Conservation (phyloP, 176 grass and related monocot genomes). For the Microstegium vimineum region DNA sequence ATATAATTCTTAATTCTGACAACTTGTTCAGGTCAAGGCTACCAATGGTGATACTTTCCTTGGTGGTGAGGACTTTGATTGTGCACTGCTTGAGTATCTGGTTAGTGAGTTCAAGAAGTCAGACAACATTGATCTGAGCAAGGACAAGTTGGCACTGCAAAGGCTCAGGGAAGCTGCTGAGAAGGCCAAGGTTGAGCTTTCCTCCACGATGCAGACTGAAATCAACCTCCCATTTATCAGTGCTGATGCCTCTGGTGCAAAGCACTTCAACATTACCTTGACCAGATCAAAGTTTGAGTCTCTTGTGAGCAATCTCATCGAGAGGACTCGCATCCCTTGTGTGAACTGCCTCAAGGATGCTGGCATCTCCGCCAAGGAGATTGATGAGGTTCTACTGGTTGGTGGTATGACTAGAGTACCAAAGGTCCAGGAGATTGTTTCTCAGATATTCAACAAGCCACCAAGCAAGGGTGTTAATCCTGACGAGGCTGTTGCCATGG, state of each 20-base stretch:
- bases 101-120: conserved; percentile 88
- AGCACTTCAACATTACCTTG: conserved; percentile 96
- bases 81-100: conserved; percentile 79
- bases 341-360: conserved; percentile 91
- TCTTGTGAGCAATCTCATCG: conserved; percentile 69
- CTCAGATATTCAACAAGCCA: conserved; percentile 80
- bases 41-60: conserved; percentile 99
- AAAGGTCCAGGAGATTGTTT: conserved; percentile 86
- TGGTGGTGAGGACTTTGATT: conserved; percentile 97
- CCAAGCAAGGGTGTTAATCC: conserved; percentile 99
- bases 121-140: conserved; percentile 82
- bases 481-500: conserved; percentile 97
- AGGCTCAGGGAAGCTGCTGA: conserved; percentile 99
- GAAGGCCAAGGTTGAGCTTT: conserved; percentile 95
- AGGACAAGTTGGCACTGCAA: conserved; percentile 81
- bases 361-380: conserved; percentile 77
- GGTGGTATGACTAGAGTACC: conserved; percentile 99
- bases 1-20: conserved; percentile 6
- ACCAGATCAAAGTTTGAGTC: conserved; percentile 92
- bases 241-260: conserved; percentile 83
- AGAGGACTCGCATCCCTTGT: conserved; percentile 82
- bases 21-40: conserved; percentile 74
- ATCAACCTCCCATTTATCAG: conserved; percentile 97
- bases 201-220: conserved; percentile 86
- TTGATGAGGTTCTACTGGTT: conserved; percentile 91